Conservation (phyloP, 2,329 filamentous ascomycete genomes). For the Stachybotrys echinatus region DNA sequence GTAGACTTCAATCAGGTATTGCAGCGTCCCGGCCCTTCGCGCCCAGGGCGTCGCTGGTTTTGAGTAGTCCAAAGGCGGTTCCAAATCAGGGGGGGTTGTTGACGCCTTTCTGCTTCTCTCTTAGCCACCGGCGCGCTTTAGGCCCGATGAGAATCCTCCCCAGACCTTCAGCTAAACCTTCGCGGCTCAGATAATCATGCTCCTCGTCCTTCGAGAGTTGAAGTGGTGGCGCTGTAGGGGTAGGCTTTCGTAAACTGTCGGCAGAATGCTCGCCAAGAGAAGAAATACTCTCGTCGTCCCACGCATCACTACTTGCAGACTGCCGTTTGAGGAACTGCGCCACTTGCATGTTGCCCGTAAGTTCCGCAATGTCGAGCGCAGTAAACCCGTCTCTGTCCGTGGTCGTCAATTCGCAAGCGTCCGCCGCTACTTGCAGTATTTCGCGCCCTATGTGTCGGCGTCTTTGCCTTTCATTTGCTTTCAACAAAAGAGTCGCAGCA, state of each 20-base stretch:
- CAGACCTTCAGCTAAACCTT: not conserved
- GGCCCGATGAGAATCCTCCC: not conserved
- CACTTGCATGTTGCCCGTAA: conserved; percentile 1
- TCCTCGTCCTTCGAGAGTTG: not conserved
- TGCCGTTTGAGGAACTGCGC: conserved; percentile 1
- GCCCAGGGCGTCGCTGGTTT: not conserved
- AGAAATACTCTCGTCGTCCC: not conserved
- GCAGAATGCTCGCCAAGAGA: not conserved
- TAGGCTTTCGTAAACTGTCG: not conserved
- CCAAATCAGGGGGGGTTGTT: not conserved
- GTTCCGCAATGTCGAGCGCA: not conserved
- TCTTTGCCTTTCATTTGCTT: not conserved
- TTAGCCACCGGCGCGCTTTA: conserved; percentile 2
- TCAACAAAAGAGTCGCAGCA: not conserved
- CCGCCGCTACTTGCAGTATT: not conserved
- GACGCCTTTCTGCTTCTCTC: not conserved
- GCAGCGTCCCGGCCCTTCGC: not conserved
- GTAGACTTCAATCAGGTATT: not conserved
- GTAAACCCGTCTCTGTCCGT: conserved; percentile 2
- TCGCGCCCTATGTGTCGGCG: not conserved
- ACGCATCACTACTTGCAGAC: not conserved
- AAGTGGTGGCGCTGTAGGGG: not conserved
- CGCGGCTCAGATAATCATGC: conserved; percentile 1
- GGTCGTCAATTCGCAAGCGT: not conserved
- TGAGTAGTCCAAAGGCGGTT: not conserved